Base-by-base conservation (phyloP, 768 basidiomycete genomes). In the Myochromella boudieri region DNA sequence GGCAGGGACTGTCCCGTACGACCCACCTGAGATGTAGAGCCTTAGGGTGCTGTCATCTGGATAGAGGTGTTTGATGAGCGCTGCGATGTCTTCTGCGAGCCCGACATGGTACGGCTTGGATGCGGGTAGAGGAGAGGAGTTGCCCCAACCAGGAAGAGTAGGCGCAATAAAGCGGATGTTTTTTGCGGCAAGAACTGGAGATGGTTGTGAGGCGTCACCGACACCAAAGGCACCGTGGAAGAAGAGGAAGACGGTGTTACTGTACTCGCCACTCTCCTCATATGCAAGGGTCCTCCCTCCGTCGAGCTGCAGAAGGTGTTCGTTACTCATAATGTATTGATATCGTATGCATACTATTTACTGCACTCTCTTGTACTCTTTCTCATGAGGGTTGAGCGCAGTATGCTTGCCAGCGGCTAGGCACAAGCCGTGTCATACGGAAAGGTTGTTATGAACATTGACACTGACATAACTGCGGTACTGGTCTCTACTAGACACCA, bases 141-240 rank as follows among this genome's bases (percentile, higher is more conserved):
- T 64, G 3, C 74, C 73, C 72, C 75, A 76, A 0, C 75, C 75
- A 1, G 75, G 76, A 22, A 77, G 66, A 9, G 74, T 74, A 9
- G 70, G 70, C 20, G 61, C 55, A 29, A 76, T 31, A 42, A 55
- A 50, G 48, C 65, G 69, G 2, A 71, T 45, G 22, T 60, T 47
- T 26, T 40, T 42, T 20, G 40, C 37, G 6, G 20, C 24, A 4
- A 49, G 28, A 14, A 46, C 39, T 2, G 42, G 34, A 3, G 62
- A 58, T 11, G 53, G 33, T 0, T 29, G 26, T 14, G 53, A 44
- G 0, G 62, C 59, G 12, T 62, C 60, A 4, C 71, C 74, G 26
- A 72, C 42, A 27, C 64, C 54, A 48, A 74, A 70, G 2, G 61
- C 48, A 6, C 72, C 73, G 37, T 70, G 69, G 51, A 72, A 64